Evolutionary conservation across 768 basidiomycete genomes (phyloP), one percentile per base, ranked within the genome.

Genomic region (Pleurotus djamor): DNA sequence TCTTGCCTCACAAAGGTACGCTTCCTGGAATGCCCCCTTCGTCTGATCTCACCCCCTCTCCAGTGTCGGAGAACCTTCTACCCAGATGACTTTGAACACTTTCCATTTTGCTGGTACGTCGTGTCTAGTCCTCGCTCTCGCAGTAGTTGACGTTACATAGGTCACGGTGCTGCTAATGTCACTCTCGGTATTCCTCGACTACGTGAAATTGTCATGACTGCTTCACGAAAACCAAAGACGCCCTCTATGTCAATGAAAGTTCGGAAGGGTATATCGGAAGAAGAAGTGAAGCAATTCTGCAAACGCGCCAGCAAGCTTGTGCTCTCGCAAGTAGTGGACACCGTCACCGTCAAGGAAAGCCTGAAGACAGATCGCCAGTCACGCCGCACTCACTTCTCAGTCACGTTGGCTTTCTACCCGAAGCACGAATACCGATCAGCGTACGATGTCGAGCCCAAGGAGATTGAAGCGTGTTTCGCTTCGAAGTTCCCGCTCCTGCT

Each of bases 11-110:
- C 97, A 99, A 79, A 94, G 96, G 96, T 96, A 72, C 63, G 84
- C 77, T 32, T 35, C 6, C 10, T 43, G 14, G 17, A 6, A 6
- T 35, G 21, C 13, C 10, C n/a, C 13, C 8, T 8, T 47, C 43
- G 14, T 32, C 13, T 58, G 45, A 21, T 63, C 36, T n/a, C 48
- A 34, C 47, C 48, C 8, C 57, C 55, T n/a, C 52, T 50, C 6
- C 60, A 98, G 97, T 75, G 86, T 99, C 45, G 97, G 97, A 54
- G 97, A 99, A 72, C 97, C 97, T 4, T 99, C 97, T 13, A 99
- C 97, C 0, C 97, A 99, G 71, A 99, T 99, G 97, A 99, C 97
- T 7, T 76, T 99, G 63, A 99, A 99, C 71, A 99, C 97, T 10
- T 99, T 99, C 85, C 97, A 99, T 78, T 96, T 99, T 68, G 97